phyloP scores from a whole-genome alignment of 495 filamentous ascomycete species.

The Penicillium steckii region DNA sequence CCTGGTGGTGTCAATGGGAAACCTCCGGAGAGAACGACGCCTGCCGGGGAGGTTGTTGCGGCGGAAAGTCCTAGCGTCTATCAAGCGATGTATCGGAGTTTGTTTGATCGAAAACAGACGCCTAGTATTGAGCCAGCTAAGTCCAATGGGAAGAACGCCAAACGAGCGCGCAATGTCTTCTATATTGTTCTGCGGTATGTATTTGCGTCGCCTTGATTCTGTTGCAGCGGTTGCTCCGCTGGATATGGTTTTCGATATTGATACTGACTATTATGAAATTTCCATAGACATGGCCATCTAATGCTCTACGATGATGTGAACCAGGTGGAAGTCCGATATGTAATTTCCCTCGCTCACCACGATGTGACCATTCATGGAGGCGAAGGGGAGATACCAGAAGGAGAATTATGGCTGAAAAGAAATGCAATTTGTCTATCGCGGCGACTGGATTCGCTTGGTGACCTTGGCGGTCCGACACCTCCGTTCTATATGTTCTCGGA shows the following conservation, averaged over 20 bases:
- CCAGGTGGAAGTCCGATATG: constrained; percentile 91
- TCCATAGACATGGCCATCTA: constrained; percentile 79
- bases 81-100: constrained; percentile 94
- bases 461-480: constrained; percentile 57
- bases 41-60: constrained; percentile 67
- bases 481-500: constrained; percentile 95
- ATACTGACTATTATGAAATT: constrained; percentile 18
- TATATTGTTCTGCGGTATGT: constrained; percentile 83
- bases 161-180: constrained; percentile 84
- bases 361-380: constrained; percentile 83
- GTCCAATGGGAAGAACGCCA: constrained; percentile 58
- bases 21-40: constrained; percentile 84
- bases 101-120: constrained; percentile 81
- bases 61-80: constrained; percentile 89
- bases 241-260: neutral
- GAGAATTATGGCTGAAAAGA: constrained; percentile 91
- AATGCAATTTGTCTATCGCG: constrained; percentile 87
- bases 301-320: constrained; percentile 94
- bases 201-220: neutral
- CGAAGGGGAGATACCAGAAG: constrained; percentile 77
- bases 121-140: constrained; percentile 50
- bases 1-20: constrained; percentile 86
- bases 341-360: constrained; percentile 88
- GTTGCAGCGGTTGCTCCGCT: neutral
- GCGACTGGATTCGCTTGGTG: constrained; percentile 61